A percentile compares a stretch with the other conserved stretches of the same genome.
phyloP scores from a whole-genome alignment of 2,329 filamentous ascomycete species.

The Aschersonia sp. region DNA sequence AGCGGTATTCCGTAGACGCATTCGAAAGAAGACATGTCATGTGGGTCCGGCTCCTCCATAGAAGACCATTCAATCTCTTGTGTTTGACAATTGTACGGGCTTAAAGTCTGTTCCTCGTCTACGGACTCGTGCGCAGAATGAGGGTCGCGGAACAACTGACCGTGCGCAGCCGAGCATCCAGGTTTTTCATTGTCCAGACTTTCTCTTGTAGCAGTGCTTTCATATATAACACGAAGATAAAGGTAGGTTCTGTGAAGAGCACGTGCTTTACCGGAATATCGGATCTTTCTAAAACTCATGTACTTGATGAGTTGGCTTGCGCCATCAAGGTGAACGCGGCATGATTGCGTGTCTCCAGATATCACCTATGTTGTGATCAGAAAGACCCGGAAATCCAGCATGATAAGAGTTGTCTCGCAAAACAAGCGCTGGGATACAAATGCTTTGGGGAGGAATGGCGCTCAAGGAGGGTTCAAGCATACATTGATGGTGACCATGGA shows the following conservation, averaged over 20 bases:
- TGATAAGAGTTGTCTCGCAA: not conserved
- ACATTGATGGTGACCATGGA: not conserved
- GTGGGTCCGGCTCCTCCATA: not conserved
- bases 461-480: not conserved
- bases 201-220: not conserved
- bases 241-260: not conserved
- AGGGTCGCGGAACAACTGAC: too few species aligned
- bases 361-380: not conserved
- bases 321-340: not conserved
- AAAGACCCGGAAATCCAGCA: not conserved
- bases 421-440: not conserved
- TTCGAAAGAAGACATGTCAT: not conserved
- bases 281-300: not conserved
- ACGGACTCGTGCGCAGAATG: not conserved
- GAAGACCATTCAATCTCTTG: not conserved
- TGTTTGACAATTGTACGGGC: not conserved
- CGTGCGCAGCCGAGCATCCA: too few species aligned
- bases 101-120: not conserved
- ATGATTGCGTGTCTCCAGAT: not conserved
- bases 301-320: not conserved
- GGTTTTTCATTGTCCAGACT: too few species aligned
- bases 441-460: not conserved
- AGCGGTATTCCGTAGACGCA: not conserved
- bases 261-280: not conserved
- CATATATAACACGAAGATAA: not conserved